Percentiles rank a stretch among this genome's conserved stretches.
These are phyloP conservation scores for Cryptosporidium ryanae DNA, from an alignment of 169 alveolate species.

Conservation along the genomic window DNA sequence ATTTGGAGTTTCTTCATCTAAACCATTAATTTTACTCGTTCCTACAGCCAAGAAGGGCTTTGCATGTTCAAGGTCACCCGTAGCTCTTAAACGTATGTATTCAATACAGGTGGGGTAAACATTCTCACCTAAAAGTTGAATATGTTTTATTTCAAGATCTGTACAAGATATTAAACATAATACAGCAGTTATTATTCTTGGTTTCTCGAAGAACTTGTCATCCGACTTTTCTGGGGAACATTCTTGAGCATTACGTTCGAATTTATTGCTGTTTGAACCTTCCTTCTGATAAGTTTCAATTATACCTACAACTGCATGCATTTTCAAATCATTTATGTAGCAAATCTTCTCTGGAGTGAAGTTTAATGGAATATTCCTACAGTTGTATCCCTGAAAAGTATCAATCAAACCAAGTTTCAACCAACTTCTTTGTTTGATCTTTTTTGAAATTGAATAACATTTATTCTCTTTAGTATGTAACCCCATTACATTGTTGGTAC, in stretches of 20 bases:
- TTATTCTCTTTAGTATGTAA: neutral
- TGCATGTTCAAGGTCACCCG: neutral
- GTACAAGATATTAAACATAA: conserved; percentile 34
- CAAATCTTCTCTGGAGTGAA: conserved; percentile 72
- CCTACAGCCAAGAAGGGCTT: conserved; percentile 59
- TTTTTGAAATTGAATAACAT: neutral
- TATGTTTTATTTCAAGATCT: conserved; percentile 26
- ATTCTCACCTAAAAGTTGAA: conserved; percentile 1
- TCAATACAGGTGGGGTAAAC: conserved; percentile 66
- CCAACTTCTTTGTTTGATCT: conserved; percentile 3
- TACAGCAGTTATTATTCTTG: conserved; percentile 5
- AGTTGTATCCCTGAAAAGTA: conserved; percentile 52
- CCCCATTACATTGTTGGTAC: neutral
- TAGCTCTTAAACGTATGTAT: conserved; percentile 23
- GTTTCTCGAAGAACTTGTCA: neutral
- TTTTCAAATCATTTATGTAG: conserved; percentile 25
- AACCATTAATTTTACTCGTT: conserved; percentile 16
- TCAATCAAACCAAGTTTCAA: conserved; percentile 30
- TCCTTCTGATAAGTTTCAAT: neutral
- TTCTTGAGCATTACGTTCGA: neutral
- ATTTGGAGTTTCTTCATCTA: neutral
- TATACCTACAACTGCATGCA: conserved; percentile 53
- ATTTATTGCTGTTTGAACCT: too few relatives aligned
- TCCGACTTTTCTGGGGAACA: neutral
- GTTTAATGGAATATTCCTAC: conserved; percentile 31